Evolutionary conservation across 2,329 filamentous ascomycete genomes (phyloP), one percentile per base, ranked within the genome.

Genomic region (Kalaharituber pfeilii): DNA sequence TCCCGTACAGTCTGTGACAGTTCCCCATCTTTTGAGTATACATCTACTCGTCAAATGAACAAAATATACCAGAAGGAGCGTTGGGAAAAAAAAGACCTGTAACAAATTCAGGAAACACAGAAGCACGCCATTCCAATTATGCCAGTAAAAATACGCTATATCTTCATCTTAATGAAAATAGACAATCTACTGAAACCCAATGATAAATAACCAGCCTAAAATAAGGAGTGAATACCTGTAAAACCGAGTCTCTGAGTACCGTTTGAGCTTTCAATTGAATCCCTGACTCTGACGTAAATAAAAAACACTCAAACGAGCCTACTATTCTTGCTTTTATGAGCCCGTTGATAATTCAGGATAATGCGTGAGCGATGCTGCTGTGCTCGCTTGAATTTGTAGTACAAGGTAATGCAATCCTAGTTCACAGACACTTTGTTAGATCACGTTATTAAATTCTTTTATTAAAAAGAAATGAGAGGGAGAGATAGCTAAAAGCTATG

Each of bases 311-410:
- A 39, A 39, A 39, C 42, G 5, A 47, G n/a, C 22, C 42, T 47
- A 4, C 18, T 25, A 22, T 15, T 13, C 15, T 47, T 47, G 11
- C 15, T 22, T 22, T 47, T 47, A 33, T 57, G 20, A 56, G 54
- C 26, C 59, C 58, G 18, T 29, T 57, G 25, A 45, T 61, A 64
- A 54, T 77, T 78, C 66, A 72, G 71, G 33, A 82, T 72, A 57
- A 69, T 71, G 53, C 78, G 72, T 45, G 74, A 72, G 5, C 71
- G 70, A 62, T 75, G 73, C 29, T 77, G 73, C 61, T 75, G 72
- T 11, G 77, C 78, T 57, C 73, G 73, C 57, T 77, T 72, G 66
- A 79, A 80, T 68, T 82, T 82, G 60, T 75, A 73, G 64, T 80
- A 83, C 24, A 84, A 67, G 55, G 71, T 70, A 51, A 81, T 69